These are phyloP conservation scores for Ephemerocybe angulata DNA, from an alignment of 768 basidiomycete genomes.

Conservation along the genomic window DNA sequence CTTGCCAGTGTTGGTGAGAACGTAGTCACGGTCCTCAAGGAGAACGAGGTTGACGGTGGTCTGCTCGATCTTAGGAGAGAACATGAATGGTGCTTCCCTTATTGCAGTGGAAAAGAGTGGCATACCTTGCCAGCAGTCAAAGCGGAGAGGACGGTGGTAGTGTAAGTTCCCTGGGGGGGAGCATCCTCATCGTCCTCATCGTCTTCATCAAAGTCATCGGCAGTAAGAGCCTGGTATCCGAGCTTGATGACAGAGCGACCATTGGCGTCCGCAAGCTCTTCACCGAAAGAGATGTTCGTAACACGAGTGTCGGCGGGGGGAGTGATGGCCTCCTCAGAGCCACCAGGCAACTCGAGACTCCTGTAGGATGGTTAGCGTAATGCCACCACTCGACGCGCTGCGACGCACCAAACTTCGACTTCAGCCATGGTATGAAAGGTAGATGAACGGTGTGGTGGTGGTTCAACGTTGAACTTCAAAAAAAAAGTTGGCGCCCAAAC, in stretches of 20 bases:
- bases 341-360: slow-evolving; percentile 59
- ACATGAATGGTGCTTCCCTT: not conserved
- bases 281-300: slow-evolving; percentile 80
- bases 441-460: slow-evolving; percentile 9
- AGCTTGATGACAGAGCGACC: slow-evolving; percentile 69
- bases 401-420: slow-evolving; percentile 63
- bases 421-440: slow-evolving; percentile 52
- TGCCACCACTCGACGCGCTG: slow-evolving; percentile 22
- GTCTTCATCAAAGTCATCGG: slow-evolving; percentile 39
- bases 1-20: slow-evolving; percentile 73
- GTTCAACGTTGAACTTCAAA: slow-evolving; percentile 10
- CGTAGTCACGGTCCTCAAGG: slow-evolving; percentile 58
- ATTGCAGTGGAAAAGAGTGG: not conserved
- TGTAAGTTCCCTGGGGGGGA: slow-evolving; percentile 26
- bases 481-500: slow-evolving; percentile 14
- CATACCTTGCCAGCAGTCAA: slow-evolving; percentile 79
- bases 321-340: slow-evolving; percentile 51
- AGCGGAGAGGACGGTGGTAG: slow-evolving; percentile 67
- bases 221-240: slow-evolving; percentile 41
- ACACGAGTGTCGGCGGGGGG: slow-evolving; percentile 70
- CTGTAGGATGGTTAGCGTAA: slow-evolving; percentile 32
- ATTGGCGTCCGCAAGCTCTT: slow-evolving; percentile 57
- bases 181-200: slow-evolving; percentile 43
- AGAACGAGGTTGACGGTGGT: slow-evolving; percentile 66
- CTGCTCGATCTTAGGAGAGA: slow-evolving; percentile 65